These are phyloP conservation scores for Fusarium brachygibbosum DNA, from an alignment of 2,329 filamentous ascomycete species.

Conservation along the genomic window DNA sequence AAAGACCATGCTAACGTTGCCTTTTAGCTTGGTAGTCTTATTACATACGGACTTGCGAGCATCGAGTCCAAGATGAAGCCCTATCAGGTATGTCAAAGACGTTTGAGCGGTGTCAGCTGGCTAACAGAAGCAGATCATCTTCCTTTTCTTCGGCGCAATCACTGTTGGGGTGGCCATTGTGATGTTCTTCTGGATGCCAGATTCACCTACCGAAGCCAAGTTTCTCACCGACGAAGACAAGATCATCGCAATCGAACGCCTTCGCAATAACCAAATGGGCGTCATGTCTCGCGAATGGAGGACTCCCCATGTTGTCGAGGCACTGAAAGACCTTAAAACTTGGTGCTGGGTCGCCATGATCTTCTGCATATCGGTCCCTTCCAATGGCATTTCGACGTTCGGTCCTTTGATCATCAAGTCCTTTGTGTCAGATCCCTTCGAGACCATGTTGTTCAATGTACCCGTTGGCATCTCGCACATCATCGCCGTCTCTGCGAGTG, in stretches of 20 bases:
- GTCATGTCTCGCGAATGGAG: slow-evolving; percentile 66
- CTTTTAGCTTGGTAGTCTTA: slow-evolving; percentile 63
- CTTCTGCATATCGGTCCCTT: slow-evolving; percentile 69
- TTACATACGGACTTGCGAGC: slow-evolving; percentile 71
- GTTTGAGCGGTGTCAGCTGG: accelerated
- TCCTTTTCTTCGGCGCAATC: slow-evolving; percentile 66
- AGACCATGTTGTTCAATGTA: slow-evolving; percentile 72
- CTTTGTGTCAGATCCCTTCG: slow-evolving; percentile 69
- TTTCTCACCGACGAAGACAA: slow-evolving; percentile 66
- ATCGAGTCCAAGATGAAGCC: slow-evolving; percentile 61
- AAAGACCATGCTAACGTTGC: not conserved
- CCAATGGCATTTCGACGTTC: slow-evolving; percentile 70
- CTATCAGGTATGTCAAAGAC: slow-evolving; percentile 60
- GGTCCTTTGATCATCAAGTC: slow-evolving; percentile 71
- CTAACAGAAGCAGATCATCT: slow-evolving; percentile 58
- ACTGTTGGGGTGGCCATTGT: slow-evolving; percentile 62
- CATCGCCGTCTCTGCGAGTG: slow-evolving; percentile 68
- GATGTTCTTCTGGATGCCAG: slow-evolving; percentile 64
- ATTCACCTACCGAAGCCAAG: slow-evolving; percentile 64
- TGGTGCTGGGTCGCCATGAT: slow-evolving; percentile 70
- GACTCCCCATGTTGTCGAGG: slow-evolving; percentile 65
- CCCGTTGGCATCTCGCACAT: slow-evolving; percentile 72
- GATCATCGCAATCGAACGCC: slow-evolving; percentile 65
- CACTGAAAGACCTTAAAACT: slow-evolving; percentile 69
- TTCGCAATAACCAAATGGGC: slow-evolving; percentile 68